Percentiles rank a stretch among this genome's conserved stretches.
phyloP scores from a whole-genome alignment of 1,284 basidiomycete species.

The Meira miltonrushii region DNA sequence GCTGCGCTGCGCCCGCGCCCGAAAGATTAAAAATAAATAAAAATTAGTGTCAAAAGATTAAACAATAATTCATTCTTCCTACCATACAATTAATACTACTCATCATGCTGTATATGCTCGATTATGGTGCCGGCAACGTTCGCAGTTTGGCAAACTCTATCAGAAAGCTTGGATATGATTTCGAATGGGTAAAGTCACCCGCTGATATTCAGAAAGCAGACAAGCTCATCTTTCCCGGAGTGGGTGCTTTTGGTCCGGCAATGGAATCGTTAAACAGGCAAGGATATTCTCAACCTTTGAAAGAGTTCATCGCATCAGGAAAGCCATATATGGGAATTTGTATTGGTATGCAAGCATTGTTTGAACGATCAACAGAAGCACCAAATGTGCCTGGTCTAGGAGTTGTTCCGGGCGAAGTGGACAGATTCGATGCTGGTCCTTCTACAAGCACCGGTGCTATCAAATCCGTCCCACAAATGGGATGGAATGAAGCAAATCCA shows the following conservation, averaged over 20 bases:
- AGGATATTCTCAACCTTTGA: constrained; percentile 75
- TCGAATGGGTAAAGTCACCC: constrained; percentile 82
- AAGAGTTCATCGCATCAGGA: constrained; percentile 77
- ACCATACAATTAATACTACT: too few species aligned
- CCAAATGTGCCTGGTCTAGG: constrained; percentile 42
- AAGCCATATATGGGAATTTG: constrained; percentile 86
- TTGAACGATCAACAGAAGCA: constrained; percentile 65
- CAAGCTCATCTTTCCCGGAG: constrained; percentile 94
- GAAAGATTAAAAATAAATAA: too few species aligned
- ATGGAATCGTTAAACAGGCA: constrained; percentile 69
- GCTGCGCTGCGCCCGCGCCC: too few species aligned
- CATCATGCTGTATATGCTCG: constrained; percentile 49
- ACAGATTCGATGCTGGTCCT: constrained; percentile 44
- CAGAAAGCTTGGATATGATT: constrained; percentile 75
- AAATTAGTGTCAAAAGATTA: too few species aligned
- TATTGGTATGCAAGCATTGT: constrained; percentile 68
- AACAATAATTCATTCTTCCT: too few species aligned
- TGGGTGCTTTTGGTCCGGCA: constrained; percentile 87
- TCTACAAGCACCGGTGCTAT: constrained; percentile 14
- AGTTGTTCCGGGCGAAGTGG: constrained; percentile 41
- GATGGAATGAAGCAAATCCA: constrained; percentile 63
- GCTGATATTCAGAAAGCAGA: constrained; percentile 82
- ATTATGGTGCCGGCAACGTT: constrained; percentile 51
- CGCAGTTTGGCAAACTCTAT: constrained; percentile 79
- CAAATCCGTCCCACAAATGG: constrained; percentile 96